Evolutionary conservation across 2,329 filamentous ascomycete genomes (phyloP).

Genomic region (Fusarium sp.): DNA sequence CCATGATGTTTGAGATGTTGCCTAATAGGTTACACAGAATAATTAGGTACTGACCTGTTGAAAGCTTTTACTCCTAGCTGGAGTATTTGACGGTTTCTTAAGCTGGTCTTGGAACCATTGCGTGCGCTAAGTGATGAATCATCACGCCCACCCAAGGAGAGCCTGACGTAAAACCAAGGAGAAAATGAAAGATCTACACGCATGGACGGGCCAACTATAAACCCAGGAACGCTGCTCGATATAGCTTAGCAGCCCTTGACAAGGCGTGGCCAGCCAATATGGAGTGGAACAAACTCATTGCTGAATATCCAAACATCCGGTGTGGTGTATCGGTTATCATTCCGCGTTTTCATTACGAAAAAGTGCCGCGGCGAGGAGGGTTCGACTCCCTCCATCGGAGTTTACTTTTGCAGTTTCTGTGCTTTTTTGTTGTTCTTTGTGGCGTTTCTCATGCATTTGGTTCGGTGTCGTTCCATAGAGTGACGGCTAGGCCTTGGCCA

Average conservation of each 20-base stretch:
- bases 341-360: constrained; percentile 13
- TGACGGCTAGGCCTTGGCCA: not conserved
- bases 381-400: constrained; percentile 24
- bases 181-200: fast-evolving
- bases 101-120: fast-evolving
- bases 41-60: not conserved
- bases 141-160: not conserved
- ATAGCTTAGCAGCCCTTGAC: not conserved
- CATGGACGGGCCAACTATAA: not conserved
- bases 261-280: not conserved
- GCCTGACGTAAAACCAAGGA: fast-evolving
- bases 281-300: fast-evolving
- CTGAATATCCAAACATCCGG: not conserved
- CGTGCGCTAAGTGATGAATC: fast-evolving
- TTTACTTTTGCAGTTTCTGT: not conserved
- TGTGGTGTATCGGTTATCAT: constrained; percentile 28
- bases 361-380: constrained; percentile 15
- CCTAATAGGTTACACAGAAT: not conserved
- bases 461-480: not conserved
- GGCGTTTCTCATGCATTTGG: not conserved
- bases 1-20: fast-evolving
- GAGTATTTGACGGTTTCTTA: fast-evolving
- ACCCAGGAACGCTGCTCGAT: not conserved
- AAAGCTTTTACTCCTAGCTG: fast-evolving
- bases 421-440: not conserved